phyloP scores from a whole-genome alignment of 768 basidiomycete species.

The Coprinellus micaceus region DNA sequence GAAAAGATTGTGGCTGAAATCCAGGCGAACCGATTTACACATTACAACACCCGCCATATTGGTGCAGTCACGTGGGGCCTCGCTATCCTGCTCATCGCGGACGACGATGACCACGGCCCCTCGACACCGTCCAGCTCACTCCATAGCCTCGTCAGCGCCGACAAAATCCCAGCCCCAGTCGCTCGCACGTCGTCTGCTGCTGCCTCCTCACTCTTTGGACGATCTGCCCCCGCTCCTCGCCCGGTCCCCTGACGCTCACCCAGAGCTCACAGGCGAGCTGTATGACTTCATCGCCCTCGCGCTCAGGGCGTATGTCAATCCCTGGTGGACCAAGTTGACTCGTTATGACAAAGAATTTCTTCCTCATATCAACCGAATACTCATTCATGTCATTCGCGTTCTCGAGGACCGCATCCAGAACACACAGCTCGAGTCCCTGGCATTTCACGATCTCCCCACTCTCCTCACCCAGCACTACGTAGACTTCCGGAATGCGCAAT shows the following conservation, averaged over 20 bases:
- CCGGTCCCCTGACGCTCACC: conserved; percentile 31
- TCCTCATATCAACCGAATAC: conserved; percentile 60
- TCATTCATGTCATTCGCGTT: conserved; percentile 53
- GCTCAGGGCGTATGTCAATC: conserved; percentile 72
- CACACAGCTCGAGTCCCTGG: conserved; percentile 56
- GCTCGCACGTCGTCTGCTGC: conserved; percentile 59
- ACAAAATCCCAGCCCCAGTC: conserved; percentile 30
- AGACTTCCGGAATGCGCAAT: conserved; percentile 69
- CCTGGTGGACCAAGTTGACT: conserved; percentile 85
- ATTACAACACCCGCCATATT: no score
- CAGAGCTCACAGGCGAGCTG: conserved; percentile 62
- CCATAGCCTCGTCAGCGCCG: conserved; percentile 15
- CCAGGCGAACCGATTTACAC: no score
- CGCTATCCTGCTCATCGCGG: conserved; percentile 1
- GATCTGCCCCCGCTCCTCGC: conserved; percentile 50
- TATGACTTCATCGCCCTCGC: conserved; percentile 81
- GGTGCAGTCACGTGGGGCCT: not conserved
- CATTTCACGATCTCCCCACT: conserved; percentile 59
- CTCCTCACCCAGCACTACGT: conserved; percentile 72
- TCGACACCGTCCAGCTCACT: conserved; percentile 23
- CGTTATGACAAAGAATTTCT: conserved; percentile 82
- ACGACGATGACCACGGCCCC: conserved; percentile 26
- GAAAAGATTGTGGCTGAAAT: no score
- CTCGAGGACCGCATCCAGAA: conserved; percentile 56
- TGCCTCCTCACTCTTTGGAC: conserved; percentile 46